Base-by-base conservation (phyloP, 2,329 filamentous ascomycete species). In the Canariomyces notabilis region DNA sequence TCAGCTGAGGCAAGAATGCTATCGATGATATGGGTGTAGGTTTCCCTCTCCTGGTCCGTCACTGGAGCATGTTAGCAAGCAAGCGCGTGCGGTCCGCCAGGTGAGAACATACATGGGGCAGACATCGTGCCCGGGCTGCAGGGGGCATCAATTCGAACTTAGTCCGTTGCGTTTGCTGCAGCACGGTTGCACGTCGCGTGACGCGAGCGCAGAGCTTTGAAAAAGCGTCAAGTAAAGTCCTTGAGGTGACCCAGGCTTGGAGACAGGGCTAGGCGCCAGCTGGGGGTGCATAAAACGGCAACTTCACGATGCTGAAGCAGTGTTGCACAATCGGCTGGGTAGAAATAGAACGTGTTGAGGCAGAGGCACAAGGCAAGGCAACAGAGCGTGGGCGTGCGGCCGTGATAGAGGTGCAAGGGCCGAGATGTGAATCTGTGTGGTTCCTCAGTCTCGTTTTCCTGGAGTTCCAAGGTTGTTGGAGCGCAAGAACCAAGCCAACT, bases 11-110 rank as follows among this genome's bases (percentile, higher is more conserved):
- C 68, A 18, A 83, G 72, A 51, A 83, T 82, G 33, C 64, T 69
- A 58, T 83, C 79, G 61, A 83, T 81, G 56, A 82, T 73, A 44
- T 67, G 64, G 43, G 75, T 81, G 62, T 80, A 82, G 54, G 70
- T 67, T 46, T 61, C 52, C 54, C 67, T 67, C 58, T 81, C 77
- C 42, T 75, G 70, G 43, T 66, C 43, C 33, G 68, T 69, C 53
- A 80, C 77, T 80, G 52, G 33, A 14, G 7, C 21, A 14, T 22
- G 35, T 55, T 37, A 56, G 53, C 51, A 40, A 45, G 22, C 15
- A 9, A 6, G 3, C 26, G 5, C 32, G 15, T 12, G 11, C 18
- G 21, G n/a, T 19, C 31, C 33, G 19, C 31, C 23, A 15, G 16
- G 26, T 15, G 16, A 15, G 18, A 21, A 41, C 57, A 9, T 54